These are phyloP conservation scores for Volvox reticuliferus DNA, from an alignment of 139 green algal species.

Conservation along the genomic window DNA sequence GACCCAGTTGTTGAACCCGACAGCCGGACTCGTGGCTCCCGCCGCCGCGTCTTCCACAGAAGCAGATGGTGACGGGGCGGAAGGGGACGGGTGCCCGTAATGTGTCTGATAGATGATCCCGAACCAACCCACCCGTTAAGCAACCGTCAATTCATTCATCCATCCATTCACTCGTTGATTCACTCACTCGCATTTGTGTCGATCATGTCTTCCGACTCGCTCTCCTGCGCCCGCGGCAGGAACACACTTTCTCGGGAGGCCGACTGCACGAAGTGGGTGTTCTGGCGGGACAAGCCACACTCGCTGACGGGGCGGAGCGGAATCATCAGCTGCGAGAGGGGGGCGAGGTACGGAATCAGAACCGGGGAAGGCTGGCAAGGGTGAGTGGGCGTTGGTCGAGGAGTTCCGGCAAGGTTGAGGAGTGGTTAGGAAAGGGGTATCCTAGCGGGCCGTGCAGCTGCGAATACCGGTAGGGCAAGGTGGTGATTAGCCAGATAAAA, in stretches of 20 bases:
- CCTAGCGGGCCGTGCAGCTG: too few species aligned
- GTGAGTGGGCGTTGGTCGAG: not conserved
- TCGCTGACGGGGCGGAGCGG: not conserved
- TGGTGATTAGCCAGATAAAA: not conserved
- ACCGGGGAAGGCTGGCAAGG: not conserved
- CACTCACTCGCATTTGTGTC: conserved; percentile 16
- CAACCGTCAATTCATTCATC: too few species aligned
- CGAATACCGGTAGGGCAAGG: too few species aligned
- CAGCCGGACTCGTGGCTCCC: too few species aligned
- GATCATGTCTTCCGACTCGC: conserved; percentile 25
- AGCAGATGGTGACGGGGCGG: too few species aligned
- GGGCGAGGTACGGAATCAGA: not conserved
- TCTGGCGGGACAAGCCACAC: not conserved
- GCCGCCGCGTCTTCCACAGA: too few species aligned
- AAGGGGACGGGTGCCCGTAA: too few species aligned
- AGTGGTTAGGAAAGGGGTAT: too few species aligned
- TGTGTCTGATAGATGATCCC: too few species aligned
- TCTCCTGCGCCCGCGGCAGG: conserved; percentile 7
- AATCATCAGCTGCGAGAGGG: not conserved
- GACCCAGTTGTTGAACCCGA: too few species aligned
- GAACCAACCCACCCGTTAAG: too few species aligned
- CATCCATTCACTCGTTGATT: too few species aligned
- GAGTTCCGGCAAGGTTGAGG: not conserved
- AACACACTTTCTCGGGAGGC: conserved; percentile 8
- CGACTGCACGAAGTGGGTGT: not conserved